Evolutionary conservation across 768 basidiomycete genomes (phyloP).

Genomic region (Lyophyllum decastes): DNA sequence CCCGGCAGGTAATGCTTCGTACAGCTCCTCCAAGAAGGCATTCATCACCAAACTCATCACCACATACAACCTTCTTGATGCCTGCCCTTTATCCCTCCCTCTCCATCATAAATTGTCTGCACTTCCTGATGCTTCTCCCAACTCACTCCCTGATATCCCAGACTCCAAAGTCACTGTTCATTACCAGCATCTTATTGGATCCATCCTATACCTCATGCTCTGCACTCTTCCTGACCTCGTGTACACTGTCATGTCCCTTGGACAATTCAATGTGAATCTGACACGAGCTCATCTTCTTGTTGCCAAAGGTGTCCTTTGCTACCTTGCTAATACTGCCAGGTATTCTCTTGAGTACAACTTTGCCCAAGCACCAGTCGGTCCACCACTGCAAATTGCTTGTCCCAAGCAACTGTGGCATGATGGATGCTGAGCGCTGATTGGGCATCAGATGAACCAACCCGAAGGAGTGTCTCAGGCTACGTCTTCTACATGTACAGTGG

Average conservation of each 20-base stretch:
- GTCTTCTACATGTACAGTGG: neutral
- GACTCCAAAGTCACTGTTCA: too few species aligned
- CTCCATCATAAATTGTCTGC: neutral
- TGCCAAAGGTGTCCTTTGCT: constrained; percentile 30
- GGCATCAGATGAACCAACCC: neutral
- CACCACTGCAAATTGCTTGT: neutral
- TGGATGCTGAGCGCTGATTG: constrained; percentile 1
- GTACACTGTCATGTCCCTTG: constrained; percentile 27
- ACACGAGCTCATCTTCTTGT: constrained; percentile 27
- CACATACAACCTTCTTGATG: neutral
- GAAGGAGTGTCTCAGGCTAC: neutral
- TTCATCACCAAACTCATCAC: neutral
- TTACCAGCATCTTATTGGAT: constrained; percentile 24
- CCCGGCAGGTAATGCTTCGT: too few species aligned
- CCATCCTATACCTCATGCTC: constrained; percentile 28
- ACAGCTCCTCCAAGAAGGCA: too few species aligned
- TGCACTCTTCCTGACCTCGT: constrained; percentile 36
- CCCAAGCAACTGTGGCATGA: neutral
- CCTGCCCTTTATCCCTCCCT: neutral
- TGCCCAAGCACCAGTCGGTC: neutral
- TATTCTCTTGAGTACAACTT: neutral
- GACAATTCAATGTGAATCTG: constrained; percentile 30
- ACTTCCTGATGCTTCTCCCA: neutral
- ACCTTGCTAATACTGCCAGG: constrained; percentile 20
- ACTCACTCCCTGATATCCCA: too few species aligned